Evolutionary conservation across 257 asterid genomes (phyloP).

Genomic region (Pogostemon cablin): DNA sequence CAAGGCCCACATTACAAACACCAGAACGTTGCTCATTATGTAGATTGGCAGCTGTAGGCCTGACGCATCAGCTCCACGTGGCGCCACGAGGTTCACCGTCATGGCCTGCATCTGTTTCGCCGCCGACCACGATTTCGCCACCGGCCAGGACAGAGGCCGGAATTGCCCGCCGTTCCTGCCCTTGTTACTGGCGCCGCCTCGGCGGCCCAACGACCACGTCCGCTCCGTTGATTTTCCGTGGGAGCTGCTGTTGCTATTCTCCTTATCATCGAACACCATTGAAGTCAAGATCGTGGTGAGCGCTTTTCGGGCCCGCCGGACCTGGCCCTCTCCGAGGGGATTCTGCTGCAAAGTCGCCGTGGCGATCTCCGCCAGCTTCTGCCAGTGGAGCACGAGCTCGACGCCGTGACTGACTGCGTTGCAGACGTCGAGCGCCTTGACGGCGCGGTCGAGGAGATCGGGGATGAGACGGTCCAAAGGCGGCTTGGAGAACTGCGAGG

Average conservation of each 20-base stretch:
- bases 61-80: constrained; percentile 75
- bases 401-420: constrained; percentile 77
- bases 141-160: constrained; percentile 64
- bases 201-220: constrained; percentile 72
- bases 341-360: constrained; percentile 56
- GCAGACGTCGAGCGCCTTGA: constrained; percentile 77
- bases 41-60: constrained; percentile 69
- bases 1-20: constrained; percentile 84
- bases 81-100: constrained; percentile 65
- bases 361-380: constrained; percentile 63
- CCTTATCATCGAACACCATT: constrained; percentile 67
- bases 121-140: constrained; percentile 84
- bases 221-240: constrained; percentile 60
- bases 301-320: constrained; percentile 66
- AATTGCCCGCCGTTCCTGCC: constrained; percentile 46
- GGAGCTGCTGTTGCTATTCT: constrained; percentile 31
- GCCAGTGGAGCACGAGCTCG: constrained; percentile 80
- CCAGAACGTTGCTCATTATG: constrained; percentile 61
- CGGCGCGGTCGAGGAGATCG: constrained; percentile 65
- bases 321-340: constrained; percentile 83
- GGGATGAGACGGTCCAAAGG: constrained; percentile 84
- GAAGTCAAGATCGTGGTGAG: constrained; percentile 63
- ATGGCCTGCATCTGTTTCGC: constrained; percentile 81
- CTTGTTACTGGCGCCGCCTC: constrained; percentile 30
- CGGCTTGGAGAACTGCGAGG: constrained; percentile 59